Percentiles rank a stretch among this genome's conserved stretches.
Evolutionary conservation across 1,139 yeast species (phyloP).

Genomic region (Lipomyces yarrowii): DNA sequence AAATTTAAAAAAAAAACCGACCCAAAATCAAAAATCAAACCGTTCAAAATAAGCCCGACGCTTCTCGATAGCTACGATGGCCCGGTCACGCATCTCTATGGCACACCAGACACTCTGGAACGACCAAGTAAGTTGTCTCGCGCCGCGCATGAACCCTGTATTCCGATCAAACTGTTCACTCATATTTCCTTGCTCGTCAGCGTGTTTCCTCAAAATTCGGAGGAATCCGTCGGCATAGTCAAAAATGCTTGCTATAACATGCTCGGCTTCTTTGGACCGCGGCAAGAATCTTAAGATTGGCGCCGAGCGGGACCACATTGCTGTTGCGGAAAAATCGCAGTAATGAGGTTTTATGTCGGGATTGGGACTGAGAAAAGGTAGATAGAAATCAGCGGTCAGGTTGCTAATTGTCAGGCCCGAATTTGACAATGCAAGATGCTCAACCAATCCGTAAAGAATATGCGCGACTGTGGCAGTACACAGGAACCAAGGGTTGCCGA

Average conservation of each 20-base stretch:
- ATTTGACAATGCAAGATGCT: slow-evolving; percentile 45
- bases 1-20: neutral
- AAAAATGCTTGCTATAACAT: slow-evolving; percentile 52
- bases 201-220: slow-evolving; percentile 70
- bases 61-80: slow-evolving; percentile 14
- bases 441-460: slow-evolving; percentile 45
- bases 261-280: slow-evolving; percentile 43
- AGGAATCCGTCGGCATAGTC: slow-evolving; percentile 76
- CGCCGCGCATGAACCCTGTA: slow-evolving; percentile 87
- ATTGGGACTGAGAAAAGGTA: slow-evolving; percentile 21
- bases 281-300: slow-evolving; percentile 13
- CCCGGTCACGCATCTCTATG: slow-evolving; percentile 35
- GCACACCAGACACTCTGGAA: slow-evolving; percentile 79
- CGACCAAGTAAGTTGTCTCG: slow-evolving; percentile 87
- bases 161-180: slow-evolving; percentile 86
- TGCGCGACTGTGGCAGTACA: slow-evolving; percentile 82
- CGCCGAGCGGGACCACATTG: slow-evolving; percentile 8
- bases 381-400: slow-evolving; percentile 29
- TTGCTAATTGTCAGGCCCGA: slow-evolving; percentile 35
- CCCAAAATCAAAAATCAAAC: neutral
- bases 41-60: slow-evolving; percentile 4
- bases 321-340: slow-evolving; percentile 11
- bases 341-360: slow-evolving; percentile 4
- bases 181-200: slow-evolving; percentile 71
- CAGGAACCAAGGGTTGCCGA: slow-evolving; percentile 96